Base-by-base conservation (phyloP, 164 flowering plant genomes). In the Annona cherimola region DNA sequence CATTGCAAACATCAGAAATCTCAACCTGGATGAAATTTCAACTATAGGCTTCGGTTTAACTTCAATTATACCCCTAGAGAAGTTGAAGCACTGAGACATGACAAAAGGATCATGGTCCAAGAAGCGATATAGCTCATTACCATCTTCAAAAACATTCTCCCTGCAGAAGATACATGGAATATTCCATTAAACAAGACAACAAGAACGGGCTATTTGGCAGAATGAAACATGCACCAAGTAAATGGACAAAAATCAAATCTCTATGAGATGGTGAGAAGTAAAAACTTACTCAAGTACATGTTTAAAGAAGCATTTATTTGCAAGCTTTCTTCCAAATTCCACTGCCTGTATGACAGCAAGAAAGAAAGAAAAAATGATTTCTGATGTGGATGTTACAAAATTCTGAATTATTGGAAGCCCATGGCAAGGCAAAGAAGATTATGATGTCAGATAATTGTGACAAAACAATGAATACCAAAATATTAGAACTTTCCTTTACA, bases 71-170 rank as follows among this genome's bases (percentile, higher is more conserved):
- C 93, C 95, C 80, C 87, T 86, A 1, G 89, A 88, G 42, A 90
- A 82, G 80, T 93, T 93, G 72, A 87, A 83, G 73, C 98, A 93
- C 63, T 90, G 93, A 77, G 89, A 79, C 44, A 70, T 66, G 43
- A 93, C 84, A 54, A 87, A 12, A 40, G 97, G 98, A 79, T 93
- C 94, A 69, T 93, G 84, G 63, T 91, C 97, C 83, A 93, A 71
- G 79, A 93, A 90, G 41, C 97, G 90, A 70, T 93, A 93, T 39
- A 88, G 68, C 74, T 91, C 86, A 77, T 83, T 89, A 67, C 97
- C 94, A 80, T 91, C 98, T 80, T 93, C 96, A 77, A 91, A 91
- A 42, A 80, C 66, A 76, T 93, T 85, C 80, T 91, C 95, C 16
- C 98, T 90, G 60, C 5, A 74, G 69, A 66, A 70, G 45, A 45